Evolutionary conservation across 805 yeast genomes (phyloP).

Genomic region (Ogataea nonfermentans): DNA sequence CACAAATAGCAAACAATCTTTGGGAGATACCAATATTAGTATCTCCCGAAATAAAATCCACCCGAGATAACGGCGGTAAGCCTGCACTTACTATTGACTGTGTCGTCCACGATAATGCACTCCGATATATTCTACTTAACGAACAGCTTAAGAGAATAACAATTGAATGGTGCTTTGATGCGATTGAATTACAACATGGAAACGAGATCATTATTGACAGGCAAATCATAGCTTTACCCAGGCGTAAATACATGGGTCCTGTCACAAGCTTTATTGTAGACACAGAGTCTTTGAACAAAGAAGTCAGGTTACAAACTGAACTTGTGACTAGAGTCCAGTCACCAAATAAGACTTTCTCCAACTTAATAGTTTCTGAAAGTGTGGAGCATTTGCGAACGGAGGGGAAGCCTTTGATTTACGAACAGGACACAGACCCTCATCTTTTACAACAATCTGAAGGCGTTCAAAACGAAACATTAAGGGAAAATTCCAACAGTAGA

Average conservation of each 20-base stretch:
- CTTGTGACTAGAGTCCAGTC: too few species aligned
- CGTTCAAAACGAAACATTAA: too few species aligned
- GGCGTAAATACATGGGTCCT: slow-evolving; percentile 66
- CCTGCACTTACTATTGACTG: slow-evolving; percentile 73
- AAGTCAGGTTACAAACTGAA: neutral
- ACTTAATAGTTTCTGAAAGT: too few species aligned
- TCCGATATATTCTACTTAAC: slow-evolving; percentile 59
- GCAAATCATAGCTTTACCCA: slow-evolving; percentile 60
- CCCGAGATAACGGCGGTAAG: slow-evolving; percentile 67
- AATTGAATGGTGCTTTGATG: slow-evolving; percentile 81
- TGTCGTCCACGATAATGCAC: slow-evolving; percentile 62
- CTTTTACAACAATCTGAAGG: too few species aligned
- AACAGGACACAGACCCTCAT: too few species aligned
- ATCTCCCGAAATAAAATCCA: slow-evolving; percentile 49
- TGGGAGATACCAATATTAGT: slow-evolving; percentile 88
- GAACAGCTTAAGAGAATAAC: slow-evolving; percentile 60
- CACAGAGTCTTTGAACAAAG: neutral
- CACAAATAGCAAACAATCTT: slow-evolving; percentile 61
- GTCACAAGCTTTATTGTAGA: too few species aligned
- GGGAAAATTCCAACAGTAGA: too few species aligned
- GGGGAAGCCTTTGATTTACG: too few species aligned
- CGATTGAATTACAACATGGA: slow-evolving; percentile 50
- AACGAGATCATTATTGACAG: slow-evolving; percentile 52
- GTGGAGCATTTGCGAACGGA: too few species aligned
- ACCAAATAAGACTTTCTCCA: too few species aligned